These are phyloP conservation scores for Biscogniauxia sp. DNA, from an alignment of 2,329 filamentous ascomycete species.

Conservation along the genomic window DNA sequence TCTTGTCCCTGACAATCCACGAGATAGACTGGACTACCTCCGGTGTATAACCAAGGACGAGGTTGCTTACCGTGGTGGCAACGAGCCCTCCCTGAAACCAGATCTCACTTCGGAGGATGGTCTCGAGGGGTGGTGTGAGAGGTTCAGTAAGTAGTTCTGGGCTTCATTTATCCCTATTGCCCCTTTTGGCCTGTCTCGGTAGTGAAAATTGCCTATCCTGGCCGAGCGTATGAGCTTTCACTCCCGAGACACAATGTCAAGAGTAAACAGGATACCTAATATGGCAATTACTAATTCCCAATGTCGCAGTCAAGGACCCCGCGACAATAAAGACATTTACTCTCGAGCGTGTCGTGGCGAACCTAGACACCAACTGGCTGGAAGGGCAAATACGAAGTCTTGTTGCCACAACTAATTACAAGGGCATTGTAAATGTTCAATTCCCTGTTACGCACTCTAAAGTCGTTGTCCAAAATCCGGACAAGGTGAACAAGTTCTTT, in stretches of 20 bases:
- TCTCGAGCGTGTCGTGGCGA: constrained; percentile 51
- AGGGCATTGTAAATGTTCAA: constrained; percentile 37
- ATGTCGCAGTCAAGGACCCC: constrained; percentile 37
- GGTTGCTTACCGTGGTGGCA: constrained; percentile 48
- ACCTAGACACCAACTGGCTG: constrained; percentile 54
- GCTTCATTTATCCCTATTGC: too few species aligned
- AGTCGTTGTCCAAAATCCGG: constrained; percentile 43
- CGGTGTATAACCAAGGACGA: constrained; percentile 49
- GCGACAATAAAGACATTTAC: constrained; percentile 47
- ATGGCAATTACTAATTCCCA: too few species aligned
- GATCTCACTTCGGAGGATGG: constrained; percentile 40
- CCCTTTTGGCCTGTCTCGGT: too few species aligned
- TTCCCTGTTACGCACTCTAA: constrained; percentile 20
- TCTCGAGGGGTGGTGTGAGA: constrained; percentile 49
- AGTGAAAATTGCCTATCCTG: too few species aligned
- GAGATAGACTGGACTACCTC: constrained; percentile 50
- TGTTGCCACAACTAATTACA: constrained; percentile 48
- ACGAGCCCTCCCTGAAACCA: constrained; percentile 41
- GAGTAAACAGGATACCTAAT: too few species aligned
- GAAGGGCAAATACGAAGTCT: constrained; percentile 54
- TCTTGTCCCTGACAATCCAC: constrained; percentile 46
- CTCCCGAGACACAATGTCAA: too few species aligned
- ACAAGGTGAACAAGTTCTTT: constrained; percentile 54
- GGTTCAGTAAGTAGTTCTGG: constrained; percentile 29
- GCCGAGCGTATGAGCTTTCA: too few species aligned